These are phyloP conservation scores for Nemania sp. DNA, from an alignment of 2,329 filamentous ascomycete genomes.

Conservation along the genomic window DNA sequence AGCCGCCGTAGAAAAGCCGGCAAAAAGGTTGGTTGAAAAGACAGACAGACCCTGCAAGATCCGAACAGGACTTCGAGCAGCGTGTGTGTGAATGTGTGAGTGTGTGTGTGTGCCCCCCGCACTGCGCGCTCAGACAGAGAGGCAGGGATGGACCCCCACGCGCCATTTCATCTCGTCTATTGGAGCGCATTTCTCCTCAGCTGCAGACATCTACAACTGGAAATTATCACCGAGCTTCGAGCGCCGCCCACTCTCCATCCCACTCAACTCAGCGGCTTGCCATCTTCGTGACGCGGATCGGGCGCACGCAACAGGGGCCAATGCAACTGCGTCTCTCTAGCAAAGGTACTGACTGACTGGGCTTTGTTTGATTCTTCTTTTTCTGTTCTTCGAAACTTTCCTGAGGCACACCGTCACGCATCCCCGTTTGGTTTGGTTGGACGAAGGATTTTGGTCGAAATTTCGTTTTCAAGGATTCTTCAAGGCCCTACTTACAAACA, in stretches of 20 bases:
- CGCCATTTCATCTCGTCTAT: conserved; percentile 39
- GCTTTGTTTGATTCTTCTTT: not conserved
- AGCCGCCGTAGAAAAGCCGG: conserved; percentile 14
- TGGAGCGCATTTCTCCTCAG: conserved; percentile 33
- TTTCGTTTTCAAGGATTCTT: not conserved
- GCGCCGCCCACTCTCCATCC: conserved; percentile 34
- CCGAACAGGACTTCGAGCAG: too few species aligned
- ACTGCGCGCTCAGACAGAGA: conserved; percentile 24
- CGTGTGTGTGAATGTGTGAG: too few species aligned
- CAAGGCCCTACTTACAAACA: too few species aligned
- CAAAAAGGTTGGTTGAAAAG: conserved; percentile 7
- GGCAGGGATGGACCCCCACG: conserved; percentile 37
- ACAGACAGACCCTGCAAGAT: conserved; percentile 17
- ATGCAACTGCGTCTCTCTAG: conserved; percentile 27
- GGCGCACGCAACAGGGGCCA: conserved; percentile 31
- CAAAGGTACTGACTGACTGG: not conserved
- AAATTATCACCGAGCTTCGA: conserved; percentile 41
- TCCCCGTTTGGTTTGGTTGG: not conserved
- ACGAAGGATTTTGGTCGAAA: too few species aligned
- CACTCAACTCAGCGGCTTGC: conserved; percentile 33
- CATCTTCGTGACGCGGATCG: conserved; percentile 35
- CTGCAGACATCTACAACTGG: conserved; percentile 37
- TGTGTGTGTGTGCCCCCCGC: conserved; percentile 21
- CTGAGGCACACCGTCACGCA: not conserved
- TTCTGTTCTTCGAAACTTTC: not conserved